These are phyloP conservation scores for Stephania yunnanensis DNA, from an alignment of 164 flowering plant species.

Conservation along the genomic window DNA sequence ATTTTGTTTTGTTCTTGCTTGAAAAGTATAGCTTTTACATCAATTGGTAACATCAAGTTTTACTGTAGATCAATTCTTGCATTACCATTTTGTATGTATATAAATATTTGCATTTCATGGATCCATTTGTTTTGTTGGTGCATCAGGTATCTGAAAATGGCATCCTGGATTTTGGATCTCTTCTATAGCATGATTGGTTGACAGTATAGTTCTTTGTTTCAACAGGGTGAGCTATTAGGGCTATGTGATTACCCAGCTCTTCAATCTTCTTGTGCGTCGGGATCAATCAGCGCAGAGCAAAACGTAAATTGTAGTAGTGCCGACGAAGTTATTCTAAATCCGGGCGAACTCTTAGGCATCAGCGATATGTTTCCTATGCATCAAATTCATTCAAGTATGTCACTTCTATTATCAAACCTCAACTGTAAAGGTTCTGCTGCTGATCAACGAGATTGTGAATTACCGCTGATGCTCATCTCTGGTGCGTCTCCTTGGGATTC, in stretches of 20 bases:
- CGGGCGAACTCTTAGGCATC: not conserved
- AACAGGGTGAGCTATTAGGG: not conserved
- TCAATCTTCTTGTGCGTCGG: not conserved
- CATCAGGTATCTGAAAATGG: not conserved
- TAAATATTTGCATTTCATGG: not conserved
- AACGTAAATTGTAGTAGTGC: not conserved
- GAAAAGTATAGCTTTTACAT: no score
- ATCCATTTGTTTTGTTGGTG: not conserved
- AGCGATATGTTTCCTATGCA: not conserved
- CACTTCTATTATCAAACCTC: conserved; percentile 54
- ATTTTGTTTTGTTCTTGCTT: no score
- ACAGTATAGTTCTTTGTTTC: not conserved
- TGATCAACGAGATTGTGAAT: conserved; percentile 77
- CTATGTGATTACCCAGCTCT: not conserved
- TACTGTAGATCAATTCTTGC: no score
- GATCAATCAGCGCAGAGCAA: conserved; percentile 1
- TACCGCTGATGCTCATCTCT: conserved; percentile 50
- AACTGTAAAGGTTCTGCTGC: conserved; percentile 57
- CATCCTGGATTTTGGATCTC: not conserved
- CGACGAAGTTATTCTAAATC: not conserved
- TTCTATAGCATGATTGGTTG: not conserved
- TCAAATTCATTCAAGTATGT: conserved; percentile 37
- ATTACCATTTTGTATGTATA: no score
- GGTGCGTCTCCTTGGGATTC: conserved; percentile 81
- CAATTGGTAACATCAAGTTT: no score